Evolutionary conservation across 2,329 filamentous ascomycete species (phyloP), one percentile per base, ranked within the genome.

Genomic region (Aureobasidium pullulans): DNA sequence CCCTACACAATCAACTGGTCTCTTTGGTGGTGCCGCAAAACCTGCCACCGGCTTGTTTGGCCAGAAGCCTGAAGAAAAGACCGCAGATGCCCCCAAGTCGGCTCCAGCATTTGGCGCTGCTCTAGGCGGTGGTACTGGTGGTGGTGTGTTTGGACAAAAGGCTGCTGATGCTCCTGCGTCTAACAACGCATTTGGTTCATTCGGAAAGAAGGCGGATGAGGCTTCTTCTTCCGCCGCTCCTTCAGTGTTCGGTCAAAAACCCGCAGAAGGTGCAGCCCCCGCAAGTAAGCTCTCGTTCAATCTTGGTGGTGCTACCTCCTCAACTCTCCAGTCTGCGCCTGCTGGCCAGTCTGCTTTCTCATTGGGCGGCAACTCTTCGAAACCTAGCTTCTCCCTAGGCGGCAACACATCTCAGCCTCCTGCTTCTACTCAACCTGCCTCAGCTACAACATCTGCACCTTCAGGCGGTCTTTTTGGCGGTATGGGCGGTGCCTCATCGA

Each of bases 361-460:
- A 34, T 29, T 58, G 32, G 54, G 54, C 34, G 54, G 54, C 36
- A 49, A 34, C 37, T 37, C 39, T 13, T 50, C 47, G 15, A 74
- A 74, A 63, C 70, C 73, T 11, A 68, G 68, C n/a, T 63, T 63
- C 58, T 64, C 16, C 8, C 31, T 60, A 11, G 43, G 48, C 31
- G 58, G 34, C 19, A 44, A 9, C 43, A 60, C 36, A 29, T 40
- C 57, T 40, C 40, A 57, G 32, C 19, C 54, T 13, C 42, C 54
- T 8, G 53, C 53, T n/a, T 34, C 50, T 28, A 40, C 52, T n/a
- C 29, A 34, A 16, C 53, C 53, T 11, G 37, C 50, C 3, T 42
- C 52, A 8, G 16, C 56, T 47, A 60, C 61, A 46, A 47, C 61
- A 16, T 36, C 57, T n/a, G 28, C 61, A 44, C 36, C 52, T 19